phyloP scores from a whole-genome alignment of 106 monocot species.

The Amphibolis antarctica region DNA sequence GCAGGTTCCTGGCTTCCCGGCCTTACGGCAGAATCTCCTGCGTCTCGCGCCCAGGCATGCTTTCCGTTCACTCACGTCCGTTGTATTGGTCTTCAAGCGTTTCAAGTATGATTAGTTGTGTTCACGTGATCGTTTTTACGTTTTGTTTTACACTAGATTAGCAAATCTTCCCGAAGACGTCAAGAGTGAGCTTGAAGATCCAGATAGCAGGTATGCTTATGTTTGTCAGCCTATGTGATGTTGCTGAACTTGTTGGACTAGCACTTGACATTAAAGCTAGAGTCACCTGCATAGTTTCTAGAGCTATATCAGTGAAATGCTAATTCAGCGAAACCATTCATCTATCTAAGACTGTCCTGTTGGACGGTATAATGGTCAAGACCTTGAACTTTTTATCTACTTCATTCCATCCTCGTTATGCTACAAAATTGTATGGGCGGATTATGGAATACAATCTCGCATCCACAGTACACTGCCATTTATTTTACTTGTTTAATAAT shows the following conservation, averaged over 20 bases:
- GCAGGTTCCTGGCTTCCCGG: conserved; percentile 62
- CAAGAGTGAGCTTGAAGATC: conserved; percentile 68
- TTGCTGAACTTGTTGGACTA: neutral
- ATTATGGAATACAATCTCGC: too few relatives aligned
- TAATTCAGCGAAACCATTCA: too few relatives aligned
- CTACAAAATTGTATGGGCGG: too few relatives aligned
- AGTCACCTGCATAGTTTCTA: too few relatives aligned
- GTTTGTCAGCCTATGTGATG: neutral
- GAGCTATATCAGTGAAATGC: too few relatives aligned
- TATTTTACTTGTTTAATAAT: too few relatives aligned
- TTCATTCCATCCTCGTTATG: too few relatives aligned
- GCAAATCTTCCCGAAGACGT: conserved; percentile 57
- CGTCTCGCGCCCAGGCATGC: conserved; percentile 52
- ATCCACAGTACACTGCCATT: too few relatives aligned
- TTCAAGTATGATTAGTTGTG: neutral
- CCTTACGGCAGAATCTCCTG: conserved; percentile 49
- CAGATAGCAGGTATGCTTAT: conserved; percentile 73
- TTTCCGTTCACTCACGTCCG: neutral
- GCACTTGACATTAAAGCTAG: too few relatives aligned
- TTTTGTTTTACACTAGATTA: conserved; percentile 24
- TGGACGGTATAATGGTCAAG: too few relatives aligned
- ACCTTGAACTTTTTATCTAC: too few relatives aligned
- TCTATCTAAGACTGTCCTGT: too few relatives aligned
- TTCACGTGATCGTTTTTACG: neutral
- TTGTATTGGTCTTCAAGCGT: neutral